Evolutionary conservation across 108 stramenopile species (phyloP).

Genomic region (Cyclotella sp.): DNA sequence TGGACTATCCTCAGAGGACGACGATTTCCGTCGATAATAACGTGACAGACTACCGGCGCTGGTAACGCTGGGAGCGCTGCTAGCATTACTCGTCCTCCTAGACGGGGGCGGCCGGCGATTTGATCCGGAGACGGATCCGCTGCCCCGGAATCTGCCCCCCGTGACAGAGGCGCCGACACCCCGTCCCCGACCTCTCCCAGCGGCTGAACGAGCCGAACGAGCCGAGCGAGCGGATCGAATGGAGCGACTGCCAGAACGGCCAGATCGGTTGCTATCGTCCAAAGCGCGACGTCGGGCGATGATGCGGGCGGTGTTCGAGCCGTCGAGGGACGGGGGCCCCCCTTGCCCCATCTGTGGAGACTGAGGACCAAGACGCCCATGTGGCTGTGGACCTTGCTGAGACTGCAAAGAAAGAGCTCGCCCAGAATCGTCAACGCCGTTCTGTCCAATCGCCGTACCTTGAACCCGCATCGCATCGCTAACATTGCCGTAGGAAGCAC

Average conservation of each 20-base stretch:
- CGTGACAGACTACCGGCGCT: too few relatives aligned
- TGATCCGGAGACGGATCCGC: too few relatives aligned
- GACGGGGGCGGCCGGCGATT: too few relatives aligned
- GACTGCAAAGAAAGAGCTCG: too few relatives aligned
- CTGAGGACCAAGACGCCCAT: too few relatives aligned
- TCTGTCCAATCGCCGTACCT: neutral
- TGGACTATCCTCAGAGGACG: too few relatives aligned
- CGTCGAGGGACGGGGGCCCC: neutral
- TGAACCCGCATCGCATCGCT: neutral
- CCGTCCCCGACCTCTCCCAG: neutral
- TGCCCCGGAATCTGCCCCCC: neutral
- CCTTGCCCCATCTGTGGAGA: neutral
- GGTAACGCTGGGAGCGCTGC: too few relatives aligned
- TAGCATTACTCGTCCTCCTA: too few relatives aligned
- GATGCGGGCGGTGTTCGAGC: conserved; percentile 4
- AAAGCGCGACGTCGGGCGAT: neutral
- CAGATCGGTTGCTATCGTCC: neutral
- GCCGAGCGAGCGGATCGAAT: neutral
- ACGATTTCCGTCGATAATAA: too few relatives aligned
- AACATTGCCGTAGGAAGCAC: neutral
- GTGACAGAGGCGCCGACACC: neutral
- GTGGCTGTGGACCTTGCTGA: too few relatives aligned
- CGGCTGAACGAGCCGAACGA: neutral
- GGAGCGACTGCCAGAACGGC: too few relatives aligned
- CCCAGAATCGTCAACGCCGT: neutral